These are phyloP conservation scores for Ogataea pignaliae DNA, from an alignment of 805 yeast species.

Conservation along the genomic window DNA sequence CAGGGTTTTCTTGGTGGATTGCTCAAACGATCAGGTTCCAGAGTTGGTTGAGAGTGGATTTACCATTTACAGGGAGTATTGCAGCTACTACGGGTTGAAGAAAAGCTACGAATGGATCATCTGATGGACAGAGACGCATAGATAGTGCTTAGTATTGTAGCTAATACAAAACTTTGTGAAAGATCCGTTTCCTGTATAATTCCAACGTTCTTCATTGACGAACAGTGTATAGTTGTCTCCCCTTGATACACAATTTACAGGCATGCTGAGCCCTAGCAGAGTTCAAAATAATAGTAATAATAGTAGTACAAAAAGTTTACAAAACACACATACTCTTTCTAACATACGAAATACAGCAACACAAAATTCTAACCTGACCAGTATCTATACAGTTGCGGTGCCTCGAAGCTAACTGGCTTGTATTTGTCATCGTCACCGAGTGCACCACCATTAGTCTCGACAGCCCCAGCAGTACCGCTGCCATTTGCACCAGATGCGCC, in stretches of 20 bases:
- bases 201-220: no score
- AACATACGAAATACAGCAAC: neutral
- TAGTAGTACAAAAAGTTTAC: neutral
- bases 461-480: neutral
- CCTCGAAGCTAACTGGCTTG: conserved; percentile 55
- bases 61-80: conserved; percentile 18
- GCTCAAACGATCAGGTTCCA: conserved; percentile 7
- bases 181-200: no score
- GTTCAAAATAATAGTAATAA: neutral
- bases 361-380: conserved; percentile 48
- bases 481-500: neutral
- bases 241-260: neutral
- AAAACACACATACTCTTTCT: neutral
- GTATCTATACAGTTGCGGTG: conserved; percentile 60
- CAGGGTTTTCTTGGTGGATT: conserved; percentile 11
- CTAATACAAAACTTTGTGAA: no score
- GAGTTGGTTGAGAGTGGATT: conserved; percentile 24
- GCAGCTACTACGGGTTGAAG: conserved; percentile 18
- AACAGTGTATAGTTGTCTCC: no score
- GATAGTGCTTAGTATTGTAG: no score
- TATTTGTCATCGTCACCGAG: conserved; percentile 33
- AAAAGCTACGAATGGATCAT: conserved; percentile 21
- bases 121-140: neutral
- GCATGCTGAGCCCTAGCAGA: neutral
- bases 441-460: neutral